Conservation (phyloP, 2,329 filamentous ascomycete species). For the Claviceps purpurea region DNA sequence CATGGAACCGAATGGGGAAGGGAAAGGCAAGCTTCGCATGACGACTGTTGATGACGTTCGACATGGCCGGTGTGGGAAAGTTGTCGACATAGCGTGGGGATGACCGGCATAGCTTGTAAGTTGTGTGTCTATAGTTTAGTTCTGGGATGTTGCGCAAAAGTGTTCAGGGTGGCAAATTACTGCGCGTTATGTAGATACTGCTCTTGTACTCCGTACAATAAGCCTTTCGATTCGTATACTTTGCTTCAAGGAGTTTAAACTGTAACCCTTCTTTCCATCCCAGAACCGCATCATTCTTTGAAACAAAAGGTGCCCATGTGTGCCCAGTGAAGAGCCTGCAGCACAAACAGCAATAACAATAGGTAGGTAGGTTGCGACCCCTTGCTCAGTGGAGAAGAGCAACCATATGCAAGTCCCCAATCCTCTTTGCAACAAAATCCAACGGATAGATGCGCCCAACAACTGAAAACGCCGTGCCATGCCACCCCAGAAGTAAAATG, state of each 20-base stretch:
- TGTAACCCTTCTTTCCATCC: too few species aligned
- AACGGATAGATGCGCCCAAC: neutral
- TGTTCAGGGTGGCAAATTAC: too few species aligned
- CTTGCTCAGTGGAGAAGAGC: too few species aligned
- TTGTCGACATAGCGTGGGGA: slow-evolving; percentile 1
- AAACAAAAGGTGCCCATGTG: neutral
- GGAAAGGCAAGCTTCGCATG: neutral
- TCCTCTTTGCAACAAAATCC: neutral
- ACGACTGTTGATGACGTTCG: slow-evolving; percentile 1
- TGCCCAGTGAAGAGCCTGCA: neutral
- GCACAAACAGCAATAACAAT: neutral
- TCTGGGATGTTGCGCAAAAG: too few species aligned
- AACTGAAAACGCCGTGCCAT: slow-evolving; percentile 5
- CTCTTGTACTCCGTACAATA: too few species aligned
- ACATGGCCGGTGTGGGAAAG: neutral
- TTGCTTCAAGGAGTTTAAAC: too few species aligned
- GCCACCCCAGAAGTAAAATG: neutral
- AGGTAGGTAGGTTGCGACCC: too few species aligned
- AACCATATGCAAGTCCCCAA: neutral
- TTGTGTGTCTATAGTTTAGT: too few species aligned
- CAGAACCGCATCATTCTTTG: neutral
- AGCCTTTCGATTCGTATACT: too few species aligned
- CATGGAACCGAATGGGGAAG: neutral
- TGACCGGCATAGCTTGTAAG: too few species aligned
- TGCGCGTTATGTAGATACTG: too few species aligned